Evolutionary conservation across 768 basidiomycete species (phyloP).

Genomic region (Auricularia heimuer): DNA sequence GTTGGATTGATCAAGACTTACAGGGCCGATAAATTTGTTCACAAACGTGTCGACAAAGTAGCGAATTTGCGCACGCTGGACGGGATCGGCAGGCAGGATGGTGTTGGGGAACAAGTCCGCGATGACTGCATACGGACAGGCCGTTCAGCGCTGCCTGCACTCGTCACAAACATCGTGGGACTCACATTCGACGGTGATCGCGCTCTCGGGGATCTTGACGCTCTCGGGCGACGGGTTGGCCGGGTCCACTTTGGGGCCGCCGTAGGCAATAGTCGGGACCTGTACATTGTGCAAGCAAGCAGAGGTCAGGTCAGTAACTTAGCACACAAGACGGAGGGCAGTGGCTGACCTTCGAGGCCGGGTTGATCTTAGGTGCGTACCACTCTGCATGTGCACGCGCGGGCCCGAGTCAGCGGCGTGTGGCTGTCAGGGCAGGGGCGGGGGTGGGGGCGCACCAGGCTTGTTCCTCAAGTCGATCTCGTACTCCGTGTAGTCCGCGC

Average conservation of each 20-base stretch:
- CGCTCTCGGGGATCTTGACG: conserved; percentile 52
- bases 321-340: neutral
- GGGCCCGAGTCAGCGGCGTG: neutral
- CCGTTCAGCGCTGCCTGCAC: neutral
- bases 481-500: conserved; percentile 37
- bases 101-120: conserved; percentile 47
- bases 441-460: conserved; percentile 22
- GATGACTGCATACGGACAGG: conserved; percentile 24
- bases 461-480: conserved; percentile 57
- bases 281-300: conserved; percentile 11
- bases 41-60: conserved; percentile 52
- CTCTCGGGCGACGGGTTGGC: conserved; percentile 52
- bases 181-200: conserved; percentile 46
- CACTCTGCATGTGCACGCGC: conserved; percentile 27
- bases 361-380: conserved; percentile 58
- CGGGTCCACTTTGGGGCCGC: conserved; percentile 46
- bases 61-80: conserved; percentile 46
- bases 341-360: conserved; percentile 46
- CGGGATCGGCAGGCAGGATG: conserved; percentile 46
- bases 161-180: neutral
- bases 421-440: neutral
- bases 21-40: conserved; percentile 32
- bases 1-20: neutral
- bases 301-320: neutral
- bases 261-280: conserved; percentile 54